Evolutionary conservation across 805 yeast species (phyloP).

Genomic region (Kazachstania viticola): DNA sequence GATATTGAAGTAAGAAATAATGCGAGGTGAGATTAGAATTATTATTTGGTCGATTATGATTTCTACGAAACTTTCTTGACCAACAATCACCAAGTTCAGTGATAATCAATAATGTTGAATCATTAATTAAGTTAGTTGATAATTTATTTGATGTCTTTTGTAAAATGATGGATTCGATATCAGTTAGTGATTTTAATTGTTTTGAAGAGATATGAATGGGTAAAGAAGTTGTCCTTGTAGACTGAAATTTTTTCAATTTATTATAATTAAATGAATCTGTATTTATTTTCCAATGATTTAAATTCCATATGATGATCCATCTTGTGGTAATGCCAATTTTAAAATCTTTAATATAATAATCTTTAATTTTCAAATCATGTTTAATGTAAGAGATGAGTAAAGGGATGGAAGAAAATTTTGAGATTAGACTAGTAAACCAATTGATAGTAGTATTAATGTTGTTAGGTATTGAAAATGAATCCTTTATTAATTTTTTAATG

Average conservation of each 20-base stretch:
- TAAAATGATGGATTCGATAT: neutral
- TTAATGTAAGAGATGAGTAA: neutral
- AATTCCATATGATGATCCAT: no score
- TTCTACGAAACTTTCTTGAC: constrained; percentile 1
- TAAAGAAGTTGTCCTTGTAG: no score
- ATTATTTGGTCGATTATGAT: no score
- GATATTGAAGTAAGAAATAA: constrained; percentile 1
- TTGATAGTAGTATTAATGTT: neutral
- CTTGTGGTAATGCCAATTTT: no score
- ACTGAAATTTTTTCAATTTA: constrained; percentile 1
- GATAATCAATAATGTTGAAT: neutral
- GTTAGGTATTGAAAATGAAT: neutral
- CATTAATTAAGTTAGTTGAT: neutral
- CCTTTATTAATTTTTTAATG: neutral
- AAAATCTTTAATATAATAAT: neutral
- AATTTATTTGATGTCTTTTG: neutral
- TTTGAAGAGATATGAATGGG: no score
- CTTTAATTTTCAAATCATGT: neutral
- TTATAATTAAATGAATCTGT: no score
- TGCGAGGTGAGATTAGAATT: no score
- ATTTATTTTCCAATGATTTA: no score
- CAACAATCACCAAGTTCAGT: constrained; percentile 1
- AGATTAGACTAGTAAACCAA: constrained; percentile 1
- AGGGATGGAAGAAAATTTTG: neutral
- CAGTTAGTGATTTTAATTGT: neutral